Conservation (phyloP, 2,329 filamentous ascomycete species). For the Penicillium paneum region DNA sequence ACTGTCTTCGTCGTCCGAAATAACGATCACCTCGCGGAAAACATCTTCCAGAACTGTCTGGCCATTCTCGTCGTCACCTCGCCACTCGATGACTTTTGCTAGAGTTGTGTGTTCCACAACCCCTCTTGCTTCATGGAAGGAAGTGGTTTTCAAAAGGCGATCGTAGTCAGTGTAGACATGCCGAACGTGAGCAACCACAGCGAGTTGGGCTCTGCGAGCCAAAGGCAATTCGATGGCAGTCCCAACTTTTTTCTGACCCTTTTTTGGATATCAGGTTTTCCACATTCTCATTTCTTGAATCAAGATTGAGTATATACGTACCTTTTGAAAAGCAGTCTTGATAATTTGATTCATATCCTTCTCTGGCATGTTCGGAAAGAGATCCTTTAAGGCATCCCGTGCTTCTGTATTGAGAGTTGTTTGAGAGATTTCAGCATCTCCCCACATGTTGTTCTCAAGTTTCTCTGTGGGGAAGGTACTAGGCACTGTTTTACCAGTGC, state of each 20-base stretch:
- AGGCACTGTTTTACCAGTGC: conserved; percentile 48
- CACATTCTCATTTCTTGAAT: conserved; percentile 1
- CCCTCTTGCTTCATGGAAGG: conserved; percentile 54
- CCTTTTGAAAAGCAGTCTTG: conserved; percentile 59
- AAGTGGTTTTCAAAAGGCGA: conserved; percentile 51
- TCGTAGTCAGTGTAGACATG: conserved; percentile 64
- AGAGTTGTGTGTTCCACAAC: conserved; percentile 55
- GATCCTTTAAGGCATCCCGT: conserved; percentile 56
- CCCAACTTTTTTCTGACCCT: conserved; percentile 58
- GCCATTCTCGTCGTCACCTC: conserved; percentile 56
- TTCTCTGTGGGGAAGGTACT: conserved; percentile 28
- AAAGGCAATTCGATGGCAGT: conserved; percentile 54
- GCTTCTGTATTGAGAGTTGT: conserved; percentile 56
- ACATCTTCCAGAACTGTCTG: conserved; percentile 58
- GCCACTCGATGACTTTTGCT: conserved; percentile 59
- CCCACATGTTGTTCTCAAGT: conserved; percentile 23
- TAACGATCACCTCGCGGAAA: conserved; percentile 62
- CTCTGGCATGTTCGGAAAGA: conserved; percentile 62
- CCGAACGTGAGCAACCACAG: conserved; percentile 60
- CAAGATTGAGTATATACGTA: conserved; percentile 28
- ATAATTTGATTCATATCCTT: conserved; percentile 57
- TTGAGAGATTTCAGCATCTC: conserved; percentile 38
- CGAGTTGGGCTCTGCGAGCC: conserved; percentile 58
- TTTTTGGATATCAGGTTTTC: conserved; percentile 19
- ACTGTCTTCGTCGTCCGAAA: conserved; percentile 59